Percentiles rank a stretch among this genome's conserved stretches.
Conservation (phyloP, 768 basidiomycete species). For the Mycena polygramma region DNA sequence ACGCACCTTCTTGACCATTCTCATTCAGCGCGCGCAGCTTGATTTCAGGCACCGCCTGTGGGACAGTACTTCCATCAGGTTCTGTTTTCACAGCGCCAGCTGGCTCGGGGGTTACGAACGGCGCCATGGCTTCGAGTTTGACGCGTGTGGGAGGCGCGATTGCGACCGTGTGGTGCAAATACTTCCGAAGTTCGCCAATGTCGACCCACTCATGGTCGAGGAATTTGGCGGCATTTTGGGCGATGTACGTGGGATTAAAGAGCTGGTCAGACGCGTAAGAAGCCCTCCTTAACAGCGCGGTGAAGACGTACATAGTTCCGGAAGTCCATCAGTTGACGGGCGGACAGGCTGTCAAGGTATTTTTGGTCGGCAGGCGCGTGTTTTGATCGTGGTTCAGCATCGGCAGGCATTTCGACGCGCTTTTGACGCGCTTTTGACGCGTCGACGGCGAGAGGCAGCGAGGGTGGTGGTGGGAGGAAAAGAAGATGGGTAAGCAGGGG, state of each 20-base stretch:
- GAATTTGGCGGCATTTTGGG: constrained; percentile 7
- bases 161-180: constrained; percentile 5
- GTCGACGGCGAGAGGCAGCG: background rate
- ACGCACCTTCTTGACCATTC: background rate
- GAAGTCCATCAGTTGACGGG: background rate
- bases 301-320: no score
- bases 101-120: no score
- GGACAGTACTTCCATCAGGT: no score
- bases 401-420: background rate
- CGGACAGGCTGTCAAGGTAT: background rate
- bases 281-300: no score
- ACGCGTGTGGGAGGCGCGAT: constrained; percentile 2
- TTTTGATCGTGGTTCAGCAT: background rate
- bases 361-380: no score
- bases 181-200: background rate
- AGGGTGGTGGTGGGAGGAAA: background rate
- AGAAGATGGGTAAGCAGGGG: background rate
- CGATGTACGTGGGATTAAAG: constrained; percentile 5
- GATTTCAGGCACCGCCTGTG: background rate
- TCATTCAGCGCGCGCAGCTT: background rate
- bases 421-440: background rate
- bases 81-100: no score
- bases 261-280: background rate
- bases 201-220: constrained; percentile 5
- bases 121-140: constrained; percentile 11